Percentiles rank a stretch among this genome's conserved stretches.
Evolutionary conservation across 169 alveolate genomes (phyloP).

Genomic region (Cryptosporidium ubiquitum): DNA sequence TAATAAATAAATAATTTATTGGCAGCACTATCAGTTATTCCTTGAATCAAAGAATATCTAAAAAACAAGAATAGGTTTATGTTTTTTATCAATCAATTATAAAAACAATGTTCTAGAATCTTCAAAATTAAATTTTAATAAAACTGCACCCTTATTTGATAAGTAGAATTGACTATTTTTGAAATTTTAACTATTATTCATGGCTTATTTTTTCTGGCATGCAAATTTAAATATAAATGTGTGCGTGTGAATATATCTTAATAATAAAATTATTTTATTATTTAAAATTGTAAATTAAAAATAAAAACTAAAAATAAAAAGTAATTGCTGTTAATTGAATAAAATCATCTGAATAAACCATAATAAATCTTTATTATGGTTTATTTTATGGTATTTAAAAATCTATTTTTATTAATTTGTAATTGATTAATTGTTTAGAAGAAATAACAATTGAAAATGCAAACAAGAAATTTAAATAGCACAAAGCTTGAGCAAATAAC

Average conservation of each 20-base stretch:
- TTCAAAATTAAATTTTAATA: no score
- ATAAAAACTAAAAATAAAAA: neutral
- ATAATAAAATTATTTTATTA: neutral
- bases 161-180: no score
- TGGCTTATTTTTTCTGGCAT: neutral
- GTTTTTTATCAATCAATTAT: no score
- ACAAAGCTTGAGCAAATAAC: slow-evolving; percentile 46
- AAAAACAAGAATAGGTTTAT: no score
- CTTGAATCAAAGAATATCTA: no score
- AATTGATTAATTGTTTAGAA: neutral
- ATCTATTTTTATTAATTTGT: neutral
- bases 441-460: neutral
- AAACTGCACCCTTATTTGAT: no score
- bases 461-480: slow-evolving; percentile 4
- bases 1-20: no score
- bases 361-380: neutral
- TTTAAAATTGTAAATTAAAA: no score
- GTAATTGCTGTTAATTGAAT: neutral
- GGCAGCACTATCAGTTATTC: no score
- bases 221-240: neutral
- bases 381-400: neutral
- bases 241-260: slow-evolving; percentile 11
- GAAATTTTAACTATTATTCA: neutral
- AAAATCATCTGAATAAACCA: neutral
- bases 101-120: no score